Base-by-base conservation (phyloP, 2,329 filamentous ascomycete species). In the Fusarium sp. region DNA sequence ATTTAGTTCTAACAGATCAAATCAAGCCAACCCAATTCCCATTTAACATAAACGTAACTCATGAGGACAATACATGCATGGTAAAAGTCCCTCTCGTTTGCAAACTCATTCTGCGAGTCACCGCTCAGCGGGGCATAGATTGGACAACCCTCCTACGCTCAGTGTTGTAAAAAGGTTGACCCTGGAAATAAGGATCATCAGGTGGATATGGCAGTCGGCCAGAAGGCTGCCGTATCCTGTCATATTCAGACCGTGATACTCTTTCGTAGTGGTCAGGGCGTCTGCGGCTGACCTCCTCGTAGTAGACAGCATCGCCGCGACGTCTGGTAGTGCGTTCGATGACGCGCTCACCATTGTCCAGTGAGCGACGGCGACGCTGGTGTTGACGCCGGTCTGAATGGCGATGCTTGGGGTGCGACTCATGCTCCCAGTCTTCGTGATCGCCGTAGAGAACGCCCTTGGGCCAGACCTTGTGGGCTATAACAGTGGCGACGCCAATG, bases 391-490 rank as follows among this genome's bases (percentile, higher is more conserved):
- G 62, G 20, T 66, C 60, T 45, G 55, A 38, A 43, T 63, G 53
- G 15, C 48, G 66, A 22, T 72, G 70, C 42, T 66, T 72, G 34
- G 57, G 17, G 18, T 46, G 51, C 7, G 51, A 22, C 28, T 31
- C 28, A 24, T 58, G 68, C 49, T 76, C 75, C 77, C 78, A 79
- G 18, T 77, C 71, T 13, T 78, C 74, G 28, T 75, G 68, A 18
- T 70, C 76, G 14, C 74, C 74, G 54, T 77, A 68, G 20, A 74
- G 34, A 42, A 73, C 63, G 7, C 73, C 72, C 63, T 78, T 79
- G 31, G 77, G 77, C 78, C 79, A 81, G 66, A 78, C 69, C 55
- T 77, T 78, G 66, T 77, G 77, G 39, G 78, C 76, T 38, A 78
- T 67, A 42, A 80, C 68, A 13, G 78, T 74, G 24, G 78, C 78